Percentiles rank a stretch among this genome's conserved stretches.
These are phyloP conservation scores for Oryza officinalis DNA, from an alignment of 176 grass and related monocot species.

Conservation along the genomic window DNA sequence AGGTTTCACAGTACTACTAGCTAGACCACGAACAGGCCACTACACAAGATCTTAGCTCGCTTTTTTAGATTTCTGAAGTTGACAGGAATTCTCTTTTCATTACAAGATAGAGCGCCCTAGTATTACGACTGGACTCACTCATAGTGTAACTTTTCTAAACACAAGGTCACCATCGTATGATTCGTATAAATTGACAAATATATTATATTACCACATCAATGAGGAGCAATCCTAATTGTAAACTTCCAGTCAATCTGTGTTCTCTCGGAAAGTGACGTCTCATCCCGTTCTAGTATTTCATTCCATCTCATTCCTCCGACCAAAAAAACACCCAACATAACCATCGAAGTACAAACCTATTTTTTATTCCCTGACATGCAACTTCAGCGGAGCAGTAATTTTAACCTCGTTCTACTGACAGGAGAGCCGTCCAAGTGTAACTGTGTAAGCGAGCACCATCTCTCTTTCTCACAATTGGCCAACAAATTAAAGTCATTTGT, in stretches of 20 bases:
- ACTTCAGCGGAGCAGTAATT: background rate
- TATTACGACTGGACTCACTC: background rate
- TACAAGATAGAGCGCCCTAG: background rate
- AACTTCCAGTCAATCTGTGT: background rate
- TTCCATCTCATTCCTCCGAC: background rate
- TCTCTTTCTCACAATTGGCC: background rate
- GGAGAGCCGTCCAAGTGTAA: constrained; percentile 7
- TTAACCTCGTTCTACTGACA: background rate
- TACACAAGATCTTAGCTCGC: too few relatives aligned
- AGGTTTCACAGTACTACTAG: too few relatives aligned
- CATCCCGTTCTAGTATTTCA: too few relatives aligned
- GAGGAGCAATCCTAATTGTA: background rate
- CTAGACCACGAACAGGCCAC: too few relatives aligned
- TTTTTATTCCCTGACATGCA: background rate
- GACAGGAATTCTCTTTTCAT: background rate
- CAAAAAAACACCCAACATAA: background rate
- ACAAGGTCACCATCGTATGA: background rate
- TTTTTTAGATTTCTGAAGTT: background rate
- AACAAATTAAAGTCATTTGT: background rate
- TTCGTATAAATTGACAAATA: background rate
- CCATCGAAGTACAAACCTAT: background rate
- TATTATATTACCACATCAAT: background rate
- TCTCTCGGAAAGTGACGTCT: background rate
- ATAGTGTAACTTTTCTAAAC: background rate
- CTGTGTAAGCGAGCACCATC: background rate